Conservation (phyloP, 257 asterid species). For the Solanum rostratum region DNA sequence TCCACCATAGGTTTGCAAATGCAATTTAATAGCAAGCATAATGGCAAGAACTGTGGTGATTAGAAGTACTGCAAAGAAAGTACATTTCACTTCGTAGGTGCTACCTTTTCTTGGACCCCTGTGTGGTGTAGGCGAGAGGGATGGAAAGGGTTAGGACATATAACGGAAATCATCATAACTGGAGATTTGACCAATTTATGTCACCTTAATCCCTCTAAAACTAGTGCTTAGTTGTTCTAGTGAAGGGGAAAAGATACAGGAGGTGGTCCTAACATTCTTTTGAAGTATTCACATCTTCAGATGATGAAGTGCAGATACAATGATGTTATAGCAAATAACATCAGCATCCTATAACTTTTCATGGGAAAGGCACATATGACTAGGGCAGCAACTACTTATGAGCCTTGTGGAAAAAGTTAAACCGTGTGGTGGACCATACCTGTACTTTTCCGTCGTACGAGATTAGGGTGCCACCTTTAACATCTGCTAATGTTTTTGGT, state of each 20-base stretch:
- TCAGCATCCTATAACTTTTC: background rate
- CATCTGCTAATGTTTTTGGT: conserved; percentile 96
- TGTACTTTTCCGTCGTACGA: conserved; percentile 93
- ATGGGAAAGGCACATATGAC: background rate
- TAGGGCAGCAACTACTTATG: background rate
- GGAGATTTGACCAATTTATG: background rate
- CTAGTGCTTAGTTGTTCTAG: background rate
- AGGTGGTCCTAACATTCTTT: background rate
- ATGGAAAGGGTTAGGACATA: background rate
- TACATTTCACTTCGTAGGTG: background rate
- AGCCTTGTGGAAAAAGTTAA: background rate
- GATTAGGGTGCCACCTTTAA: conserved; percentile 97
- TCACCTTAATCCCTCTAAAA: background rate
- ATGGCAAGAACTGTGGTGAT: background rate
- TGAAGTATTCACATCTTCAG: background rate
- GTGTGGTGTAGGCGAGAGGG: background rate
- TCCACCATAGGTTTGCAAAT: background rate
- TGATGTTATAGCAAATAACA: background rate
- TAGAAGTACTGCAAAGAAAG: background rate
- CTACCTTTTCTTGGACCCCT: background rate
- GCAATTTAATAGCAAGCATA: background rate
- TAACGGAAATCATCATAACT: background rate
- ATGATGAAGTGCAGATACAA: background rate
- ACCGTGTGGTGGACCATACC: conserved; percentile 20
- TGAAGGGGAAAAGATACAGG: background rate